Conservation (phyloP, 2,329 filamentous ascomycete genomes). For the Pyrenophora seminiperda region DNA sequence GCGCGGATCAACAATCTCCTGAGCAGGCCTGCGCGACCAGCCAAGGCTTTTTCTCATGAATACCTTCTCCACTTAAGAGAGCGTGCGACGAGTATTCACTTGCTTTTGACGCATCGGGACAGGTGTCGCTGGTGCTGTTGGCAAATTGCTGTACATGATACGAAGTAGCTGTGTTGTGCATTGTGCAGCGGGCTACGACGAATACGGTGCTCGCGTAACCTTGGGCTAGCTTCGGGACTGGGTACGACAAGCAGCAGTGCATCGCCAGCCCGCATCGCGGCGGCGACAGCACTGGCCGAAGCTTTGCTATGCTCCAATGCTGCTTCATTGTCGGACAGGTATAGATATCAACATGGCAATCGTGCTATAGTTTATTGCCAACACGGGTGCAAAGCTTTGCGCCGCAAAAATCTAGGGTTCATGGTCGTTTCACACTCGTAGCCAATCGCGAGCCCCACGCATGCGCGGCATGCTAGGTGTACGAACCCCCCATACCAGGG, state of each 20-base stretch:
- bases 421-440: conserved; percentile 13
- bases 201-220: conserved; percentile 26
- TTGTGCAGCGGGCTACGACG: conserved; percentile 26
- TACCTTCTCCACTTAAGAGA: background rate
- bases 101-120: conserved; percentile 18
- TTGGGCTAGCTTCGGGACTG: conserved; percentile 2
- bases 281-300: too few species aligned
- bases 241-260: background rate
- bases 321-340: conserved; percentile 52
- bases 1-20: conserved; percentile 25
- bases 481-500: conserved; percentile 10
- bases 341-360: conserved; percentile 1
- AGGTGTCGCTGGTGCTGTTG: conserved; percentile 32
- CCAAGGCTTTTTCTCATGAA: background rate
- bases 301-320: background rate
- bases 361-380: too few species aligned
- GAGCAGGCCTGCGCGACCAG: conserved; percentile 7
- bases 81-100: conserved; percentile 1
- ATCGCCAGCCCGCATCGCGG: background rate
- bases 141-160: conserved; percentile 7
- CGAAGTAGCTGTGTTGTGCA: conserved; percentile 20
- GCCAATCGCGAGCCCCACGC: conserved; percentile 20
- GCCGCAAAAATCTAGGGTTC: conserved; percentile 15
- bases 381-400: conserved; percentile 21
- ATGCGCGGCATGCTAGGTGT: too few species aligned